phyloP scores from a whole-genome alignment of 2,329 filamentous ascomycete species.

The Scedosporium apiospermum region DNA sequence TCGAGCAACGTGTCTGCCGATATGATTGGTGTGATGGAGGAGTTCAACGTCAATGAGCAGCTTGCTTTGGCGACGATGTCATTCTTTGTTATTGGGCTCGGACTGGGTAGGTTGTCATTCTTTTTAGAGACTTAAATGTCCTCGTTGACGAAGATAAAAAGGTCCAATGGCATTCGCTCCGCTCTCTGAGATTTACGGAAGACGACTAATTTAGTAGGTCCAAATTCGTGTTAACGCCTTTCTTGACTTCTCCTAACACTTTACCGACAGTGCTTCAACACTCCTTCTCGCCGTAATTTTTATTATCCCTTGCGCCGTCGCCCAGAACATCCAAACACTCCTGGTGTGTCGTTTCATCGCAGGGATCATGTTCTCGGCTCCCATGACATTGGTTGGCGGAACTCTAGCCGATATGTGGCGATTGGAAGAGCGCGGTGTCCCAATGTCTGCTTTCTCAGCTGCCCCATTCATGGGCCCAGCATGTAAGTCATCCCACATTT shows the following conservation, averaged over 20 bases:
- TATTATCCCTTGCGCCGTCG: constrained; percentile 44
- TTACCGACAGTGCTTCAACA: not conserved
- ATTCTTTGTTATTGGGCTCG: constrained; percentile 54
- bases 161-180: constrained; percentile 74
- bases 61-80: constrained; percentile 38
- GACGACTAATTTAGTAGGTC: constrained; percentile 57
- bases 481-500: constrained; percentile 8
- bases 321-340: constrained; percentile 47
- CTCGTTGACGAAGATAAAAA: constrained; percentile 13
- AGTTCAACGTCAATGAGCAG: constrained; percentile 52
- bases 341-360: constrained; percentile 62
- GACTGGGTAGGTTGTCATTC: constrained; percentile 46
- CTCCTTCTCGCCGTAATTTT: constrained; percentile 53
- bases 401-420: constrained; percentile 56
- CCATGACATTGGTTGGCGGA: constrained; percentile 53
- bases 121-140: not conserved
- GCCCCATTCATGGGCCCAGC: constrained; percentile 56
- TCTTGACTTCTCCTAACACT: not conserved
- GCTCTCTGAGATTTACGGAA: constrained; percentile 64
- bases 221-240: not conserved
- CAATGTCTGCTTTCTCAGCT: constrained; percentile 49
- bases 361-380: constrained; percentile 52
- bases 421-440: constrained; percentile 43
- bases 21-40: constrained; percentile 50
- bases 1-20: constrained; percentile 77